Base-by-base conservation (phyloP, 495 filamentous ascomycete genomes). In the Aspergillus nanangensis region DNA sequence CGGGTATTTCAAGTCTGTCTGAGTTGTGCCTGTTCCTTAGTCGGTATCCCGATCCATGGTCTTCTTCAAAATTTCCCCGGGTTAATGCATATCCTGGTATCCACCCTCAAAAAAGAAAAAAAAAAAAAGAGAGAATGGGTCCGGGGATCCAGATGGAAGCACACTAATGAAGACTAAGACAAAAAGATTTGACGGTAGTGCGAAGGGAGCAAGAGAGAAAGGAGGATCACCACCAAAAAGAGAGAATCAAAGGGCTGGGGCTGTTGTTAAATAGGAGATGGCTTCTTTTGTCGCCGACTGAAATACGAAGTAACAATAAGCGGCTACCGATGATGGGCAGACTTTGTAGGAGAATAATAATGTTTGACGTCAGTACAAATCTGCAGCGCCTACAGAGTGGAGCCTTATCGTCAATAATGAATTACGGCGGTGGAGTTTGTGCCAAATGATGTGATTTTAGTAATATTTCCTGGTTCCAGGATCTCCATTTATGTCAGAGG, bases 361-460 rank as follows among this genome's bases (percentile, higher is more conserved):
- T 38, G 14, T 22, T 39, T 39, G 37, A 39, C 37, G 37, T 39
- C 37, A 39, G 37, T 19, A 39, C 37, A 13, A 39, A 22, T 29
- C 25, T 29, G 25, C 25, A 29, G 25, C 25, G 25, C 25, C 25
- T n/a, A 15, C 35, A 18, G 10, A 15, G 8, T 38, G 2, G 14
- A 18, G n/a, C 15, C n/a, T 38, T n/a, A 15, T 9, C 9, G 35
- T 9, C 19, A 18, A n/a, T 18, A 14, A 3, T 8, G 35, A 10
- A 18, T 10, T 18, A 14, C 35, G n/a, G 35, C 17, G 35, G 35
- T 38, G n/a, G 14, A 29, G 25, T 29, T 11, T 5, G 7, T 7
- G 25, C n/a, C n/a, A 29, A 29, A 29, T 29, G 25, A 29, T 7
- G 25, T 29, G 25, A 29, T 29, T 11, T 11, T 7, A 7, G 7